A percentile compares a stretch with the other conserved stretches of the same genome.
Evolutionary conservation across 441 rosid species (phyloP).

Genomic region (Gossypium gossypioides): DNA sequence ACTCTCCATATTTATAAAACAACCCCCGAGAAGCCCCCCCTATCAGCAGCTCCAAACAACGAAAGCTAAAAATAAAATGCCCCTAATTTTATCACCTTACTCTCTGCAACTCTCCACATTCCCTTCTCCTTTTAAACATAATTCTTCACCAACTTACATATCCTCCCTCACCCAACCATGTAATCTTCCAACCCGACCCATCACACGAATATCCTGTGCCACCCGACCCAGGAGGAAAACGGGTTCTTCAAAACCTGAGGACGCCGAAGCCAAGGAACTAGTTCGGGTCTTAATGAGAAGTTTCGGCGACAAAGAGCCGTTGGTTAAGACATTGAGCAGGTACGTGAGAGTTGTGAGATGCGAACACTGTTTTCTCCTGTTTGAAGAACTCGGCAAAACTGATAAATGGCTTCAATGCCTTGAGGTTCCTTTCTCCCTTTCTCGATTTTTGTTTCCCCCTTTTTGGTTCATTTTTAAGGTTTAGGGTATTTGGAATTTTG

Average conservation of each 20-base stretch:
- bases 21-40: neutral
- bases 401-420: conserved; percentile 86
- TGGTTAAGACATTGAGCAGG: conserved; percentile 60
- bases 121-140: conserved; percentile 4
- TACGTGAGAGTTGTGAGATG: conserved; percentile 56
- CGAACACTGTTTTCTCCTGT: conserved; percentile 75
- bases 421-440: conserved; percentile 38
- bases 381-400: conserved; percentile 80
- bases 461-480: neutral
- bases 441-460: neutral
- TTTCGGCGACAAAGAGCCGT: conserved; percentile 46
- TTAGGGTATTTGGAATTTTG: neutral
- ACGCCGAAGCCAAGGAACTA: conserved; percentile 43
- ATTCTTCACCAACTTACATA: neutral
- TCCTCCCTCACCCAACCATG: conserved; percentile 5
- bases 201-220: neutral
- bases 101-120: conserved; percentile 13
- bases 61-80: neutral
- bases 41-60: neutral
- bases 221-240: conserved; percentile 23
- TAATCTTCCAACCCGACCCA: conserved; percentile 1
- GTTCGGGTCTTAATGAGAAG: conserved; percentile 45
- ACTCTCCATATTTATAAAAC: neutral
- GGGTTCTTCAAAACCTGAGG: conserved; percentile 22
- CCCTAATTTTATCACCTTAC: conserved; percentile 12